Evolutionary conservation across 2,329 filamentous ascomycete species (phyloP).

Genomic region (Fusarium tanahbumbuense): DNA sequence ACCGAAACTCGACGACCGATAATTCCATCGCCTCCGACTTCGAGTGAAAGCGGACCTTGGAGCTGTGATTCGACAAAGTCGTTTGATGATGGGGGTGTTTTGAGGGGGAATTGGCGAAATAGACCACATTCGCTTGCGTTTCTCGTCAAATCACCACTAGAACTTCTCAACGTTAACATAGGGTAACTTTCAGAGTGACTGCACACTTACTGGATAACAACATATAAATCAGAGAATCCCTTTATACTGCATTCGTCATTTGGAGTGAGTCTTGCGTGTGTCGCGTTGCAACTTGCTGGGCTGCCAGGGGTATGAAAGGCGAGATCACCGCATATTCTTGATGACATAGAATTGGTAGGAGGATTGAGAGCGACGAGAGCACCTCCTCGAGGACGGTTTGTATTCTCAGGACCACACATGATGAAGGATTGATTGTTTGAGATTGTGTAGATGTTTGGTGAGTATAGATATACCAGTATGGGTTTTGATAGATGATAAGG

Average conservation of each 20-base stretch:
- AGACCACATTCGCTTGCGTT: constrained; percentile 56
- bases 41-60: constrained; percentile 54
- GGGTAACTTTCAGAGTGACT: rapidly evolving
- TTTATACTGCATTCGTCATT: constrained; percentile 35
- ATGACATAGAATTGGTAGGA: constrained; percentile 30
- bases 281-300: constrained; percentile 54
- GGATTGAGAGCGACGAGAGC: constrained; percentile 59
- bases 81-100: constrained; percentile 15
- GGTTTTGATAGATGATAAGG: neutral
- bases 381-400: constrained; percentile 57
- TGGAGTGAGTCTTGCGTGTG: constrained; percentile 57
- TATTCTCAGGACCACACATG: constrained; percentile 60
- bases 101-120: constrained; percentile 54
- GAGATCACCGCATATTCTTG: constrained; percentile 52
- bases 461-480: neutral
- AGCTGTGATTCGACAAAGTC: constrained; percentile 52
- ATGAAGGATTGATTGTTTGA: constrained; percentile 2
- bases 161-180: constrained; percentile 43
- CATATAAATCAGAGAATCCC: constrained; percentile 45
- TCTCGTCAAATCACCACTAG: constrained; percentile 58
- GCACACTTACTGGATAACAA: constrained; percentile 59
- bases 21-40: constrained; percentile 60
- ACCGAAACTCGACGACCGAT: constrained; percentile 62
- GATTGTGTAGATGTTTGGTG: neutral
- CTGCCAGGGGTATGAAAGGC: constrained; percentile 58